A percentile compares a stretch with the other conserved stretches of the same genome.
phyloP scores from a whole-genome alignment of 208 protist genomes.

The Porcisia hertigi region DNA sequence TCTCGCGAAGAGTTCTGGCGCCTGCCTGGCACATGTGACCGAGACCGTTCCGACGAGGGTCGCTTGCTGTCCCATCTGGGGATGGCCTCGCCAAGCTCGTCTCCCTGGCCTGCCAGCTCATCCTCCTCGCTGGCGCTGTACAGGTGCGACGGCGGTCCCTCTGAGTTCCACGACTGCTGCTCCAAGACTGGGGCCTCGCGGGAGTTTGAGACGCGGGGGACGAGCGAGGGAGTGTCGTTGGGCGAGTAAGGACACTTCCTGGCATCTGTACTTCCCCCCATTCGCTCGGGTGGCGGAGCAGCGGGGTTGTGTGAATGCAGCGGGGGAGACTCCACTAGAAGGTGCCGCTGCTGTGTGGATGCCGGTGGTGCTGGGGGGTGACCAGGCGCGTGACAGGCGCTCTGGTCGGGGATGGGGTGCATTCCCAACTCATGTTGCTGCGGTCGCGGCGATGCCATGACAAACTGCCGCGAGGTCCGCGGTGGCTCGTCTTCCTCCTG shows the following conservation, averaged over 20 bases:
- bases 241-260: background rate
- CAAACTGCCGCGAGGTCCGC: background rate
- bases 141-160: background rate
- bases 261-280: background rate
- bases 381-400: background rate
- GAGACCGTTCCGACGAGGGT: background rate
- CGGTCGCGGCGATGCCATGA: background rate
- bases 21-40: background rate
- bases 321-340: too few species aligned
- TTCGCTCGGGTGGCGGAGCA: background rate
- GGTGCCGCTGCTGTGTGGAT: background rate
- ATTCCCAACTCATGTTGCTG: background rate
- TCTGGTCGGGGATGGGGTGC: background rate
- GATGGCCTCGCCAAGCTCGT: background rate
- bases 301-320: too few species aligned
- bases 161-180: background rate
- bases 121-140: background rate
- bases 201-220: background rate
- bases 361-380: background rate
- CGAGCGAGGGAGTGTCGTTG: background rate
- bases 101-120: background rate
- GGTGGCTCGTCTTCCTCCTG: background rate
- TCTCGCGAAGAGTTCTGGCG: conserved; percentile 17
- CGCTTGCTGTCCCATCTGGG: background rate
- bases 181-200: too few species aligned